Percentiles rank a stretch among this genome's conserved stretches.
Conservation (phyloP, 1,284 basidiomycete genomes). For the Melampsora americana region DNA sequence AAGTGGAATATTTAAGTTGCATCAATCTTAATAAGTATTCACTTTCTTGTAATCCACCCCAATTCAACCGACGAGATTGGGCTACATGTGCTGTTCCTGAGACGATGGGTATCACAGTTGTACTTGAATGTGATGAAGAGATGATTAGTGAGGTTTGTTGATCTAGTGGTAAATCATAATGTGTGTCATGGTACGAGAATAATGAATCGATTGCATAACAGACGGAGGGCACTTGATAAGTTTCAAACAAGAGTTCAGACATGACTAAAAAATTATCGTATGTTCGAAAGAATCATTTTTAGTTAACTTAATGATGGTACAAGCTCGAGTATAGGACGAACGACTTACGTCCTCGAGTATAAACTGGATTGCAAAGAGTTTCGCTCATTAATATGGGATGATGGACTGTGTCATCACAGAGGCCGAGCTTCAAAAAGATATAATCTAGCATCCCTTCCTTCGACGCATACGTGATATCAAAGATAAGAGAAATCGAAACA, state of each 20-base stretch:
- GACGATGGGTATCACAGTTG: slow-evolving; percentile 79
- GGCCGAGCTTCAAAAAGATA: slow-evolving; percentile 30
- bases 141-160: slow-evolving; percentile 71
- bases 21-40: slow-evolving; percentile 88
- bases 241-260: slow-evolving; percentile 94
- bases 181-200: slow-evolving; percentile 73
- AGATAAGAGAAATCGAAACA: neutral
- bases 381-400: slow-evolving; percentile 96
- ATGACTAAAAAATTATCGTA: slow-evolving; percentile 65
- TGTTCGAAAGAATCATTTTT: neutral
- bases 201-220: slow-evolving; percentile 86
- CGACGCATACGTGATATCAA: neutral
- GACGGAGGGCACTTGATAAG: slow-evolving; percentile 80
- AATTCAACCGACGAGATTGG: slow-evolving; percentile 77
- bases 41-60: slow-evolving; percentile 83
- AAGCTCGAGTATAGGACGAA: slow-evolving; percentile 46
- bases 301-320: neutral
- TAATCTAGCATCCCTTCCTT: slow-evolving; percentile 42
- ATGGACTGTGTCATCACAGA: slow-evolving; percentile 62
- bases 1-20: slow-evolving; percentile 92
- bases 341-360: slow-evolving; percentile 74
- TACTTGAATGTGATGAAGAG: slow-evolving; percentile 78
- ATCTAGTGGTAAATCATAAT: slow-evolving; percentile 62
- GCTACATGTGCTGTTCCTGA: slow-evolving; percentile 74
- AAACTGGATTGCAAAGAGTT: slow-evolving; percentile 79